These are phyloP conservation scores for Stemphylium beticola DNA, from an alignment of 2,329 filamentous ascomycete genomes.

Conservation along the genomic window DNA sequence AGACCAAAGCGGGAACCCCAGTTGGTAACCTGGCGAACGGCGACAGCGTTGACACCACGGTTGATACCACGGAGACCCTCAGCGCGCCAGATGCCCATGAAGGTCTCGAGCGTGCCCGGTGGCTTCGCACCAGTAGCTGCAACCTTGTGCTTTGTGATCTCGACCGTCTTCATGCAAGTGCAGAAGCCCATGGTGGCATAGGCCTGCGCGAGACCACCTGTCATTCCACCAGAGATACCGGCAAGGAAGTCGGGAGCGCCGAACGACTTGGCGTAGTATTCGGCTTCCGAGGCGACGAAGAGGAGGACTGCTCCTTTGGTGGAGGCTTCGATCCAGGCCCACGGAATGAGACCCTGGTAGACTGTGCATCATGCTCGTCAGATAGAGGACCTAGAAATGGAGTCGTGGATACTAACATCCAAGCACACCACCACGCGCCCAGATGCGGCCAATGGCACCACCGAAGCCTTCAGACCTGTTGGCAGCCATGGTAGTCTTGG, in stretches of 20 bases:
- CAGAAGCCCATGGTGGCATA: constrained; percentile 99
- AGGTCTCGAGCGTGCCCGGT: constrained; percentile 90
- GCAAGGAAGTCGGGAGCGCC: constrained; percentile 86
- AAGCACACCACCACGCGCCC: constrained; percentile 88
- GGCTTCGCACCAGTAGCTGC: constrained; percentile 82
- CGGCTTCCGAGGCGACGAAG: constrained; percentile 97
- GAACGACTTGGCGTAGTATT: constrained; percentile 84
- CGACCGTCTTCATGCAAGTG: constrained; percentile 99
- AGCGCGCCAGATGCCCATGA: constrained; percentile 94
- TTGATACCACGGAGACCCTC: constrained; percentile 97
- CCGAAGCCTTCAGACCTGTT: constrained; percentile 89
- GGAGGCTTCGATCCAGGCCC: constrained; percentile 98
- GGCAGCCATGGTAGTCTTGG: constrained; percentile 99
- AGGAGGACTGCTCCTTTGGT: constrained; percentile 99
- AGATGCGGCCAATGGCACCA: constrained; percentile 82
- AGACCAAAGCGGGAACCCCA: constrained; percentile 97
- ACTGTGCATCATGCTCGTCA: constrained; percentile 61
- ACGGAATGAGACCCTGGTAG: constrained; percentile 97
- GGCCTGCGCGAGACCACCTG: constrained; percentile 93
- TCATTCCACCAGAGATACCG: constrained; percentile 90
- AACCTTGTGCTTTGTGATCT: constrained; percentile 98
- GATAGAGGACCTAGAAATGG: constrained; percentile 47
- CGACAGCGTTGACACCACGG: constrained; percentile 97
- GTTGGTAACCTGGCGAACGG: constrained; percentile 99
- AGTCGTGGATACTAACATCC: constrained; percentile 75